phyloP scores from a whole-genome alignment of 2,329 filamentous ascomycete species.

The Fusarium decemcellulare region DNA sequence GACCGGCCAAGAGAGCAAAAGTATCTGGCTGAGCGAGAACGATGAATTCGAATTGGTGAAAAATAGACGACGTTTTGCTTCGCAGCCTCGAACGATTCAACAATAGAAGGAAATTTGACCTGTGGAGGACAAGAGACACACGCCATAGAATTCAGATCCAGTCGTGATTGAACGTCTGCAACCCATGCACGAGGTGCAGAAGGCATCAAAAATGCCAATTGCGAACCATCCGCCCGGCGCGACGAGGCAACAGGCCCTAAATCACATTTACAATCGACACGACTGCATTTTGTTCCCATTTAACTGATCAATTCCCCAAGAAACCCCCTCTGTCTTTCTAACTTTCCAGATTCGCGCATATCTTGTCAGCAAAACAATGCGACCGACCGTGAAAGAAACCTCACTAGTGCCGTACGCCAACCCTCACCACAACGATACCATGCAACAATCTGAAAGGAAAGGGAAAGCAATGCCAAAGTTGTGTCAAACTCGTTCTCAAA shows the following conservation, averaged over 20 bases:
- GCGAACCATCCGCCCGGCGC: slow-evolving; percentile 30
- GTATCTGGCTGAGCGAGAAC: slow-evolving; percentile 31
- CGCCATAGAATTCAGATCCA: neutral
- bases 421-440: neutral
- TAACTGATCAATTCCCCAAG: slow-evolving; percentile 28
- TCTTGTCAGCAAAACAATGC: slow-evolving; percentile 4
- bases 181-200: slow-evolving; percentile 38
- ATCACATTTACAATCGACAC: slow-evolving; percentile 23
- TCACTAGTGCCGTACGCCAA: neutral
- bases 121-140: neutral
- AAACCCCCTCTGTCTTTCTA: neutral
- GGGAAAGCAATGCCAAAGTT: neutral
- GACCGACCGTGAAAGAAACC: neutral
- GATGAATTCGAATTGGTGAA: neutral
- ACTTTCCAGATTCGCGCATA: neutral
- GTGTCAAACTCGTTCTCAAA: neutral
- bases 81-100: neutral
- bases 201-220: slow-evolving; percentile 25
- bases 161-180: slow-evolving; percentile 5
- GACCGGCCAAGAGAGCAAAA: slow-evolving; percentile 50
- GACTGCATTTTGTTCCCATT: slow-evolving; percentile 21
- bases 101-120: neutral
- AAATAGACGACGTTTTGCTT: neutral
- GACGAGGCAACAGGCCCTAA: slow-evolving; percentile 35
- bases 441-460: neutral